Conservation (phyloP, 371 early-diverging fungal genomes). For the Lichtheimia corymbifera region DNA sequence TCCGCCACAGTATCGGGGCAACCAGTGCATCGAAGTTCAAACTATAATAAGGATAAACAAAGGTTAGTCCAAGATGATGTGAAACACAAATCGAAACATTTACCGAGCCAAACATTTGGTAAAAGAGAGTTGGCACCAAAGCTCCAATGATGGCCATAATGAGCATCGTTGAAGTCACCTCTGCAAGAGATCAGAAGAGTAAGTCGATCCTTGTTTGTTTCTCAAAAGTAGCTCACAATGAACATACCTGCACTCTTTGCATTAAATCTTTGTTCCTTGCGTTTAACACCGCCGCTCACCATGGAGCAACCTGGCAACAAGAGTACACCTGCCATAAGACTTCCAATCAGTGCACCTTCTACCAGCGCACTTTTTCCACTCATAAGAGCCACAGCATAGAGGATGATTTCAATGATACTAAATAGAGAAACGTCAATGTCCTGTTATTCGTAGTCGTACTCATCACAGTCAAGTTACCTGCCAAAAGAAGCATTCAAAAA, state of each 20-base stretch:
- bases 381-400: slow-evolving; percentile 87
- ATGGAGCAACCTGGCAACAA: slow-evolving; percentile 93
- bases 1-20: slow-evolving; percentile 39
- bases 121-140: slow-evolving; percentile 93
- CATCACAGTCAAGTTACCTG: slow-evolving; percentile 9
- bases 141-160: slow-evolving; percentile 93
- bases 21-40: slow-evolving; percentile 59
- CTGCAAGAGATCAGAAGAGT: slow-evolving; percentile 19
- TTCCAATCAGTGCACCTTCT: slow-evolving; percentile 92
- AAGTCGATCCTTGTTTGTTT: not conserved
- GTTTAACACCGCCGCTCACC: slow-evolving; percentile 89
- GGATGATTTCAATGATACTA: slow-evolving; percentile 92
- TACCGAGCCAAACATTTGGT: slow-evolving; percentile 86
- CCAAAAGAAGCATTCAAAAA: slow-evolving; percentile 98
- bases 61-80: not conserved
- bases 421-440: not conserved
- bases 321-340: slow-evolving; percentile 85
- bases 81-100: slow-evolving; percentile 11
- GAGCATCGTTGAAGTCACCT: slow-evolving; percentile 92
- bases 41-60: slow-evolving; percentile 30
- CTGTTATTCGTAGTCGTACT: not conserved
- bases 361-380: slow-evolving; percentile 87
- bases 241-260: slow-evolving; percentile 84
- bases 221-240: no score
- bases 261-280: slow-evolving; percentile 93